Base-by-base conservation (phyloP, 805 yeast genomes). In the Clavispora santaluciae region DNA sequence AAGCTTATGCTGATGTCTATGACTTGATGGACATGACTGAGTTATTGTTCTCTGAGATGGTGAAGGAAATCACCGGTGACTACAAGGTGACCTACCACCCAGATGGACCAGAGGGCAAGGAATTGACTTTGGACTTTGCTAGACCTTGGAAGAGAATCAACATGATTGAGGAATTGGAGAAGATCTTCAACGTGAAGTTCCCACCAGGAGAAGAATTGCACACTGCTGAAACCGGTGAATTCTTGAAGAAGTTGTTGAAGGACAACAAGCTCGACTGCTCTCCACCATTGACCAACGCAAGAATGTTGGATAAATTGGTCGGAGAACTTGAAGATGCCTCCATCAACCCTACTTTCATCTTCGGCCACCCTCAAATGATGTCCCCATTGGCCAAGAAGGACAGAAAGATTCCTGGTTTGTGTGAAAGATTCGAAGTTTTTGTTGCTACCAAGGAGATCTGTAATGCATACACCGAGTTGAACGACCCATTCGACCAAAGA, bases 351-450 rank as follows among this genome's bases (percentile, higher is more conserved):
- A 93, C 98, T 35, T 91, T 91, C 69, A 86, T 91, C 67, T 90
- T 88, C 60, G 99, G 99, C 56, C 99, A 91, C 68, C 99, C 99
- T 45, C 97, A 91, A 74, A 88, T 91, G 95, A 91, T 91, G 99
- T 91, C 98, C 43, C 99, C 99, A 53, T 78, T 91, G 69, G 99
- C 99, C 63, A 91, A 91, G 75, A 87, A 86, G 73, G 86, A 91
- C 64, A 83, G 99, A 71, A 76, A 82, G 46, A 76, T 78, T 49
- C 95, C 96, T 46, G 99, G 99, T 57, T 74, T 91, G 62, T 89
- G 97, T 78, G 99, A 91, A 73, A 82, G 99, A 70, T 91, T 91
- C 65, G 99, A 91, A 74, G 96, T 93, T 44, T 91, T 91, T 60
- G 98, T 93, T 53, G 98, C 96, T 42, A 93, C 98, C 53, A 91